Evolutionary conservation across 169 alveolate genomes (phyloP), one percentile per base, ranked within the genome.

Genomic region (Plasmodium billcollinsi): DNA sequence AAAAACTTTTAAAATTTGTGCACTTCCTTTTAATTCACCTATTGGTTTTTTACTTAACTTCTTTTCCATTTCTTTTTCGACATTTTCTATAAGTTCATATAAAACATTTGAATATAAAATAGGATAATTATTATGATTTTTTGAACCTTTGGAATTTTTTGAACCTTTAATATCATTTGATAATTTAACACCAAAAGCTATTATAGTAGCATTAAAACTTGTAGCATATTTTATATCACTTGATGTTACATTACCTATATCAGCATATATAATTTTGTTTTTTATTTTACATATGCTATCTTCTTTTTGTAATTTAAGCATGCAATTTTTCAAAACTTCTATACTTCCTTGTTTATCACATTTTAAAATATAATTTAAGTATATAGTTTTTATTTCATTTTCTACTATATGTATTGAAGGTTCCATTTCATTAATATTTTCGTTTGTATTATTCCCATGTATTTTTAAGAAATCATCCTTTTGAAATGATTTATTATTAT

Each of bases 311-410:
- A 83, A 54, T 9, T 69, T 83, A 7, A 33, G 18, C 49, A 83
- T 58, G 1, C 69, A 54, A 69, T 50, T 67, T 50, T 69, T 83
- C 26, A 83, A 83, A 56, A 69, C 73, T 12, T 83, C 91, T 6
- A 83, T 67, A 43, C 85, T 83, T 2, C 91, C 91, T 43, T 83
- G 91, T 33, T 83, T 83, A 29, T 83, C 91, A 24, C 91, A 69
- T 58, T 83, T 83, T 2, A 83, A n/a, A 29, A 83, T 54, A 62
- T 69, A 83, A 8, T 56, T 83, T 18, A 59, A 71, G 65, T 83
- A 83, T 12, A 83, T 63, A 2, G 29, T 62, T 18, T 69, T 67
- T 43, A 59, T 33, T 5, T 39, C 49, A 0, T 66, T 66, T 33
- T 56, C 45, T 26, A 12, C 26, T 11, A 54, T 54, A 11, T 54